Base-by-base conservation (phyloP, 2,329 filamentous ascomycete species). In the Hyphodiscus sp. region DNA sequence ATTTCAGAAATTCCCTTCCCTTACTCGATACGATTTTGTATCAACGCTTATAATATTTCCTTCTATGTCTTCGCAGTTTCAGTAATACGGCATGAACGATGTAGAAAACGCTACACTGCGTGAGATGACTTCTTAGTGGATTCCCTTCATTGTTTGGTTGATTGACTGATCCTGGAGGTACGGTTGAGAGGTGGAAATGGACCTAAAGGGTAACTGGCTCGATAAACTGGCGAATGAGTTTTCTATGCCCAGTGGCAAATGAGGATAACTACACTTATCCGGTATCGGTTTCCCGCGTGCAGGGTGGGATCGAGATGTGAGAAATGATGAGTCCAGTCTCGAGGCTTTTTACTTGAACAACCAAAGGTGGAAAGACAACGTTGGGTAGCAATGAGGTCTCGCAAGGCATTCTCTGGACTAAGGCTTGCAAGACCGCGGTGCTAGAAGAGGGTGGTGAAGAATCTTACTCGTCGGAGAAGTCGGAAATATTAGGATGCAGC, bases 331-430 rank as follows among this genome's bases (percentile, higher is more conserved):
- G 19, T 47, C 19, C 45, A 47, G 29, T 43, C 16, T 41, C 15
- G 38, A 38, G 33, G 33, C 33, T 38, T 38, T 4, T n/a, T 10
- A 38, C 11, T 38, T 38, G 33, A 38, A 38, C 16, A n/a, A 10
- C 4, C 11, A 10, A 13, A 15, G 5, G 4, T 15, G 33, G n/a
- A 38, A n/a, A 49, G 20, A 49, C 26, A 30, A 41, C 29, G 46
- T 54, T 54, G 52, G 52, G 52, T 48, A 54, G 48, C 52, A 54
- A 54, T 48, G 43, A 54, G 52, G 52, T 48, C 50, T 48, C 30
- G 19, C 41, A 50, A 45, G 19, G 41, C 45, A 47, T 47, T 1
- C 5, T 50, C 30, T 19, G 20, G 48, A 26, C 26, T 10, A 20
- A 26, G 45, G 23, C 19, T 7, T 9, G 43, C n/a, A 4, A 45